These are phyloP conservation scores for Ichthyophthirius multifiliis DNA, from an alignment of 169 alveolate species.

Conservation along the genomic window DNA sequence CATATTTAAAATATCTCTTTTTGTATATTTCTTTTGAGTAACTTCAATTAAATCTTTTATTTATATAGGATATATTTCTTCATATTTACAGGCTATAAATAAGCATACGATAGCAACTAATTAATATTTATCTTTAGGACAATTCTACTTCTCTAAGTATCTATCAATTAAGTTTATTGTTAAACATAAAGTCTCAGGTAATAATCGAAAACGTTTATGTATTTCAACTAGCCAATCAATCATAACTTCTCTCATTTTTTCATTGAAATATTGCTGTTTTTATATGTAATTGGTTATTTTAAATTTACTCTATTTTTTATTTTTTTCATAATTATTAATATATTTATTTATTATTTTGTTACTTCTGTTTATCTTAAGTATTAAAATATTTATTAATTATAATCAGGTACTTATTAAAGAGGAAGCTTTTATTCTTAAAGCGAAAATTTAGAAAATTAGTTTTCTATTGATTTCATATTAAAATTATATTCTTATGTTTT, in stretches of 20 bases:
- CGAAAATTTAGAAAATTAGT: too few species aligned
- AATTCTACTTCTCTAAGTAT: constrained; percentile 40
- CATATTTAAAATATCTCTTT: constrained; percentile 60
- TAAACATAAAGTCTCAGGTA: constrained; percentile 73
- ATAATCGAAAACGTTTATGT: constrained; percentile 66
- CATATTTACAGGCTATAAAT: constrained; percentile 78
- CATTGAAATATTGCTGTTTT: too few species aligned
- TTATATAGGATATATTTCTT: constrained; percentile 83
- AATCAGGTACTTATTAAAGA: constrained; percentile 44
- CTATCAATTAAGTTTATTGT: constrained; percentile 75
- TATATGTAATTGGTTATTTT: background rate
- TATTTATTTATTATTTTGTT: background rate
- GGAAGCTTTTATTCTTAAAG: too few species aligned
- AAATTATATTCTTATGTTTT: too few species aligned
- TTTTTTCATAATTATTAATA: too few species aligned
- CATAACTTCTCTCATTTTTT: constrained; percentile 77
- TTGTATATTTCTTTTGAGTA: constrained; percentile 68
- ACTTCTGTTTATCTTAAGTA: constrained; percentile 38
- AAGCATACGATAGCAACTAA: constrained; percentile 72
- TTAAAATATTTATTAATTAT: constrained; percentile 40
- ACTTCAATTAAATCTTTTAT: constrained; percentile 66
- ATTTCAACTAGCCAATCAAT: constrained; percentile 86
- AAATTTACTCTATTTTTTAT: too few species aligned
- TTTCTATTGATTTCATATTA: too few species aligned
- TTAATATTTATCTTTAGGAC: constrained; percentile 55